Evolutionary conservation across 148 eudicot genomes (phyloP), one percentile per base, ranked within the genome.

Genomic region (Camellia granthamiana): DNA sequence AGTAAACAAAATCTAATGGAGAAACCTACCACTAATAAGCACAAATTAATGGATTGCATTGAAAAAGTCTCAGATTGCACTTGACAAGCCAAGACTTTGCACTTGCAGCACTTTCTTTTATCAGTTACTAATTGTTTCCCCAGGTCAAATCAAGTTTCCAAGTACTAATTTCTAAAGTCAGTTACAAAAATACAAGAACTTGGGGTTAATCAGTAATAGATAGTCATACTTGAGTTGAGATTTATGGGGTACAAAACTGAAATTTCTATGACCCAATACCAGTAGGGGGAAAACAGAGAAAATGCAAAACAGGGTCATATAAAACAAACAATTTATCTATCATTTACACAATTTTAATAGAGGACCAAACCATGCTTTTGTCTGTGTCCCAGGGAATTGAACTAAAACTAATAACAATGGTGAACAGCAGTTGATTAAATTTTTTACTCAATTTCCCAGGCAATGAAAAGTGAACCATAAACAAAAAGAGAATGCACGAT

Each of bases 381-480:
- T 7, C 23, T 2, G 30, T 49, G 41, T 12, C 79, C 60, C 52
- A 1, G 11, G 51, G 38, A 73, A 23, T 0, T 55, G 62, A 62
- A 63, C 19, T 47, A 49, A 14, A 47, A 23, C 55, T 13, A 46
- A 43, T 23, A 18, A 51, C 49, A 6, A 30, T 15, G 60, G 4
- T 18, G 44, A 18, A 30, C n/a, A 62, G 6, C 7, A 19, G n/a
- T 47, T 43, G 19, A 63, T 23, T n/a, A 46, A 65, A 51, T 47
- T 77, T 46, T 61, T 14, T 16, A 23, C 71, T 19, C 19, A 6
- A 5, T 46, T 46, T 3, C 58, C 19, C 41, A 62, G 69, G 56
- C 69, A 76, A n/a, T 19, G 77, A 76, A 77, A 77, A 41, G 43
- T 61, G 67, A 76, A 64, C 44, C 21, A 10, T 30, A 77, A 41